Evolutionary conservation across 805 yeast genomes (phyloP).

Genomic region (Candida corydali): DNA sequence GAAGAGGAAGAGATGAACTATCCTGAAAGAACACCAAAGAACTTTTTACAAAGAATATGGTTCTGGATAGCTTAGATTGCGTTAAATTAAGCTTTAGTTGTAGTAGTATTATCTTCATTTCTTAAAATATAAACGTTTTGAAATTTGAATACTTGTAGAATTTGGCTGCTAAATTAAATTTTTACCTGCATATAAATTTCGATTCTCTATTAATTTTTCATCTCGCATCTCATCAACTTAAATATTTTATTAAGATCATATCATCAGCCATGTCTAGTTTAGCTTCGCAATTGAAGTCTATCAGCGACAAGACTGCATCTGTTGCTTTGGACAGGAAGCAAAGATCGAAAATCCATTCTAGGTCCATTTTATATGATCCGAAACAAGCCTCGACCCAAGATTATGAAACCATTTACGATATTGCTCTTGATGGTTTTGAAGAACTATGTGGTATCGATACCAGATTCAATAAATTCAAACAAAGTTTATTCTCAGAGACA

Average conservation of each 20-base stretch:
- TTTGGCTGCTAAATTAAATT: constrained; percentile 2
- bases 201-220: neutral
- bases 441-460: constrained; percentile 69
- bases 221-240: constrained; percentile 3
- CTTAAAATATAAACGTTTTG: too few relatives aligned
- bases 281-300: constrained; percentile 75
- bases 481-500: constrained; percentile 77
- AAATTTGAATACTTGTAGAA: too few relatives aligned
- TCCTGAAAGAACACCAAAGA: constrained; percentile 33
- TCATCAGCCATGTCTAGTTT: constrained; percentile 46
- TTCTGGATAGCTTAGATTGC: constrained; percentile 44
- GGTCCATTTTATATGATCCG: constrained; percentile 82
- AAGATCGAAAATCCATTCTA: constrained; percentile 81
- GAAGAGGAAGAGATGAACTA: constrained; percentile 48
- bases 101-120: too few relatives aligned
- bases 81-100: too few relatives aligned
- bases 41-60: constrained; percentile 42
- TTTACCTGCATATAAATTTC: constrained; percentile 1
- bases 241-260: neutral
- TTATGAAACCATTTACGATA: constrained; percentile 71
- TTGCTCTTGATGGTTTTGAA: constrained; percentile 70
- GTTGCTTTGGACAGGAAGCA: constrained; percentile 81
- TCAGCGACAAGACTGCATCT: constrained; percentile 61
- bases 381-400: constrained; percentile 93
- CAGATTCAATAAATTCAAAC: constrained; percentile 67